These are phyloP conservation scores for Pelargonium nanum DNA, from an alignment of 345 rosid genomes.

Conservation along the genomic window DNA sequence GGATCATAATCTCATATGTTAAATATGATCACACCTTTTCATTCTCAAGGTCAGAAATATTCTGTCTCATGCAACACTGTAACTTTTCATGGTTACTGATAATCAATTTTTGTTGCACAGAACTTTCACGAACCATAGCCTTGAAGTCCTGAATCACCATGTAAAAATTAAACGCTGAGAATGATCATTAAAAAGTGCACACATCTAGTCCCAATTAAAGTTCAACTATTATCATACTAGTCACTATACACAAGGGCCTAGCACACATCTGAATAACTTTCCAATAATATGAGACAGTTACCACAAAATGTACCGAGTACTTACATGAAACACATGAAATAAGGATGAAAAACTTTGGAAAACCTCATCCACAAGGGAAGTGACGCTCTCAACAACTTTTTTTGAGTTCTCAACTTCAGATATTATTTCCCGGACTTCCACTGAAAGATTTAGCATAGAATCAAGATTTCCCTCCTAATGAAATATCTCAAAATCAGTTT, in stretches of 20 bases:
- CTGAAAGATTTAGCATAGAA: slow-evolving; percentile 29
- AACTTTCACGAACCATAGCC: slow-evolving; percentile 29
- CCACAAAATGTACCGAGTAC: slow-evolving; percentile 15
- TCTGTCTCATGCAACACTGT: slow-evolving; percentile 29
- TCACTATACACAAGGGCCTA: too few species aligned
- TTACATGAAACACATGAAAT: slow-evolving; percentile 39
- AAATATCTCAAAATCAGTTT: slow-evolving; percentile 16
- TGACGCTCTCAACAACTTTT: slow-evolving; percentile 32
- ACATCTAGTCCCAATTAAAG: not conserved
- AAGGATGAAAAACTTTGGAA: slow-evolving; percentile 40
- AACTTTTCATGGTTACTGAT: slow-evolving; percentile 30
- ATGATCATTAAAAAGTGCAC: not conserved
- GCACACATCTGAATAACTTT: too few species aligned
- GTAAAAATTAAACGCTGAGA: slow-evolving; percentile 6
- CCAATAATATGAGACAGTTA: too few species aligned
- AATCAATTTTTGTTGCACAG: slow-evolving; percentile 37
- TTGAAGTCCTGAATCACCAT: slow-evolving; percentile 50
- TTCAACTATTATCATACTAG: too few species aligned
- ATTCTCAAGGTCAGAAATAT: slow-evolving; percentile 37
- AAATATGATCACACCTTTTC: slow-evolving; percentile 43
- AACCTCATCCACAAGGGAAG: slow-evolving; percentile 47
- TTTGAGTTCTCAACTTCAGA: slow-evolving; percentile 40
- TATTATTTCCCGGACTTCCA: slow-evolving; percentile 42
- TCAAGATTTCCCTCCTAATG: slow-evolving; percentile 26
- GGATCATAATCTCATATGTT: not conserved